Percentiles rank a stretch among this genome's conserved stretches.
Evolutionary conservation across 2,329 filamentous ascomycete species (phyloP).

Genomic region (Scolecobasidium constrictum): DNA sequence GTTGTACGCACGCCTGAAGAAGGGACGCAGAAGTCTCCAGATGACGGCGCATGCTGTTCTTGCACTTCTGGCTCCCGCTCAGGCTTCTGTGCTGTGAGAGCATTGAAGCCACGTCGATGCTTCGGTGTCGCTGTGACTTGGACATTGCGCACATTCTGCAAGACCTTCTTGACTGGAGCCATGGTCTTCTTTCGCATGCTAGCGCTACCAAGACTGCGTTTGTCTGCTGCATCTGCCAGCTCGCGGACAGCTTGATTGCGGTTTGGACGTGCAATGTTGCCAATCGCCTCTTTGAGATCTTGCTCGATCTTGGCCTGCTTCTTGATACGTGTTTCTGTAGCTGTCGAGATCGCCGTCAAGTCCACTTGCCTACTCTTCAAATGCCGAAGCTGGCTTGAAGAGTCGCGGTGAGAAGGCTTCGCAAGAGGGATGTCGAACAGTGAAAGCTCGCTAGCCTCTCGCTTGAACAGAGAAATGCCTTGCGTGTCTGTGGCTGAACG

Average conservation of each 20-base stretch:
- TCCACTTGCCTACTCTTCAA: conserved; percentile 43
- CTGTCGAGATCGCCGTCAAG: conserved; percentile 39
- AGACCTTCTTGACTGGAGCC: conserved; percentile 17
- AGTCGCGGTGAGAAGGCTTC: conserved; percentile 21
- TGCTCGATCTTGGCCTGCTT: conserved; percentile 59
- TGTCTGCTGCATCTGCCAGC: conserved; percentile 56
- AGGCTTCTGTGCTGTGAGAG: conserved; percentile 18
- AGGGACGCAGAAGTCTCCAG: conserved; percentile 25
- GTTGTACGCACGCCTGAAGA: conserved; percentile 27
- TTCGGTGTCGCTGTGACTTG: conserved; percentile 34
- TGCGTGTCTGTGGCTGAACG: conserved; percentile 54
- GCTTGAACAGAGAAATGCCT: conserved; percentile 52
- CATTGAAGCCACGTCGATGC: conserved; percentile 21
- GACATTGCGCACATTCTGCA: conserved; percentile 19
- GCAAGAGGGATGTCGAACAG: conserved; percentile 36
- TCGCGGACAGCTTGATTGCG: conserved; percentile 57
- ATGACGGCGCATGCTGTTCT: conserved; percentile 13
- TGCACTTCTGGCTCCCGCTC: conserved; percentile 11
- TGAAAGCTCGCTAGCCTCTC: conserved; percentile 53
- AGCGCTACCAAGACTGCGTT: conserved; percentile 25
- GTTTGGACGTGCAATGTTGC: conserved; percentile 64
- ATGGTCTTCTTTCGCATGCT: conserved; percentile 13
- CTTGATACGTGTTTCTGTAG: conserved; percentile 47
- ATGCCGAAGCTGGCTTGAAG: conserved; percentile 31
- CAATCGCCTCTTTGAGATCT: conserved; percentile 64